phyloP scores from a whole-genome alignment of 345 rosid species.

The Triadica sebifera region DNA sequence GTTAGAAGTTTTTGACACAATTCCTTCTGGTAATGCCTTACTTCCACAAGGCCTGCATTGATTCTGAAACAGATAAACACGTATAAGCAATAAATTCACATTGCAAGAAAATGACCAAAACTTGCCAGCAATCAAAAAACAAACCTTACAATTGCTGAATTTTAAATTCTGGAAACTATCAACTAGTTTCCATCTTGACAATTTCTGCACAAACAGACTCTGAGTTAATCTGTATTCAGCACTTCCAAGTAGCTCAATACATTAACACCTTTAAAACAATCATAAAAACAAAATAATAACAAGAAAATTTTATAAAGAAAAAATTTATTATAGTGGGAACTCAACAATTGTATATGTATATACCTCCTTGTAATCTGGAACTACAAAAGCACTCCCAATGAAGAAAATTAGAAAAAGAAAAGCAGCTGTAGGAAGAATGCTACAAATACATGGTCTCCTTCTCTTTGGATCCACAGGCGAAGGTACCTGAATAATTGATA shows the following conservation, averaged over 20 bases:
- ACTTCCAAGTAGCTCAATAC: not conserved
- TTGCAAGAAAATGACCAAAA: not conserved
- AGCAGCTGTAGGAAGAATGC: conserved; percentile 37
- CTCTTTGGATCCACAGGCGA: conserved; percentile 29
- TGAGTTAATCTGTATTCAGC: conserved; percentile 1
- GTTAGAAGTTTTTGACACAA: conserved; percentile 43
- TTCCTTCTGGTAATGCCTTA: conserved; percentile 54
- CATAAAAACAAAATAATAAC: not conserved
- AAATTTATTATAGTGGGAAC: not conserved
- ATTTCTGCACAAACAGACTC: conserved; percentile 36
- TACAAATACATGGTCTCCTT: conserved; percentile 38
- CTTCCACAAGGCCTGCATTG: conserved; percentile 51
- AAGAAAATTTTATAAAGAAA: not conserved
- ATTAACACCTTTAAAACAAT: not conserved
- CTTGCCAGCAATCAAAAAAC: conserved; percentile 6
- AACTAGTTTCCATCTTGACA: conserved; percentile 32
- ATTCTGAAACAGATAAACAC: conserved; percentile 32
- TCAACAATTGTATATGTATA: not conserved
- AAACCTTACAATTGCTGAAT: conserved; percentile 43
- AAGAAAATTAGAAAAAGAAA: conserved; percentile 44
- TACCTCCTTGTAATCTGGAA: conserved; percentile 47
- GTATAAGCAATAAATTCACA: conserved; percentile 4
- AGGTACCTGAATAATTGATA: conserved; percentile 30
- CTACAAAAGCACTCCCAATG: conserved; percentile 32
- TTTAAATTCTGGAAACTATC: conserved; percentile 23